Evolutionary conservation across 495 filamentous ascomycete species (phyloP).

Genomic region (Aspergillus diversus): DNA sequence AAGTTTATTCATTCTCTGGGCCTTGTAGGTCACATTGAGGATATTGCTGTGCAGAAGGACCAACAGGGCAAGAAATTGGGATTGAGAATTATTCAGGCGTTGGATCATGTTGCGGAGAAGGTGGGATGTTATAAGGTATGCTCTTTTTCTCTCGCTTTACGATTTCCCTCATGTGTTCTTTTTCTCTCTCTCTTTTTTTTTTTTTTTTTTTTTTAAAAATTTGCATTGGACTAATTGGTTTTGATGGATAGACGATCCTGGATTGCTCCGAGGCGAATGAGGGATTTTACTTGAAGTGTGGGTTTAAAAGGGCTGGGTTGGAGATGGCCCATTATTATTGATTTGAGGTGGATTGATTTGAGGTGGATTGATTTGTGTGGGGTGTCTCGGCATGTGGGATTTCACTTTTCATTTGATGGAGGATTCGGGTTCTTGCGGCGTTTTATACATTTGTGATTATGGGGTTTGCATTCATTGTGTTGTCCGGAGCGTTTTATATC

Average conservation of each 20-base stretch:
- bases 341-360: neutral
- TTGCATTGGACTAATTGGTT: neutral
- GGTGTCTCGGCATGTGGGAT: neutral
- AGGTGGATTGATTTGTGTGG: neutral
- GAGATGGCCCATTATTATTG: constrained; percentile 98
- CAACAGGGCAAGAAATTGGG: constrained; percentile 98
- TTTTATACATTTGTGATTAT: constrained; percentile 5
- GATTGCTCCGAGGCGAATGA: constrained; percentile 86
- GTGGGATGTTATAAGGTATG: constrained; percentile 91
- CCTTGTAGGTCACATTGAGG: constrained; percentile 94
- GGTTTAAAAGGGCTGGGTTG: constrained; percentile 87
- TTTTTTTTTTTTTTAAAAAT: constrained; percentile 4
- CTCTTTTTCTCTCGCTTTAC: constrained; percentile 22
- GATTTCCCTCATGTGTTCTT: constrained; percentile 3
- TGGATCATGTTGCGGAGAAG: constrained; percentile 83
- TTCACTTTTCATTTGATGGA: neutral
- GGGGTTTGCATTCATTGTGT: neutral
- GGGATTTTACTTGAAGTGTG: constrained; percentile 98
- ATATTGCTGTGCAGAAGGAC: constrained; percentile 91
- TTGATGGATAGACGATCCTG: constrained; percentile 60
- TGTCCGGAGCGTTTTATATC: neutral
- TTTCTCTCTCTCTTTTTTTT: neutral
- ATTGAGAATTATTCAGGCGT: constrained; percentile 87
- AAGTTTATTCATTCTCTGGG: constrained; percentile 56
- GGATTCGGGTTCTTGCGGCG: constrained; percentile 11